These are phyloP conservation scores for Tolypocladium sp. DNA, from an alignment of 2,329 filamentous ascomycete species.

Conservation along the genomic window DNA sequence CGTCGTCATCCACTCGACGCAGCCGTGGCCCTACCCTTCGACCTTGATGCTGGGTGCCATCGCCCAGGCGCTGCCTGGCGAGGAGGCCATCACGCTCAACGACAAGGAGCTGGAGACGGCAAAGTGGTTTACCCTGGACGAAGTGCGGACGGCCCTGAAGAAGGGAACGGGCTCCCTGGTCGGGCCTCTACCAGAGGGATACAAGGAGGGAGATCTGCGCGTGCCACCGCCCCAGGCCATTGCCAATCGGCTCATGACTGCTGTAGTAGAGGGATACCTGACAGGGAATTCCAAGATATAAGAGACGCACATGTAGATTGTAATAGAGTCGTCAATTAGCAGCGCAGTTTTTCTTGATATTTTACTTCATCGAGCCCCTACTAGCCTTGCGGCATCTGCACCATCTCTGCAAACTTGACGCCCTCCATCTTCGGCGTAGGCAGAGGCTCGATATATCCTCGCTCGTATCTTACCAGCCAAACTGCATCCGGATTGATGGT, in stretches of 20 bases:
- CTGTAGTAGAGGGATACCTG: constrained; percentile 69
- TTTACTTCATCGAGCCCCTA: constrained; percentile 1
- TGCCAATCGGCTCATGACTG: constrained; percentile 77
- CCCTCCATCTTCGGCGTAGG: constrained; percentile 33
- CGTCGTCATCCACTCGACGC: constrained; percentile 73
- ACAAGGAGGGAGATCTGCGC: constrained; percentile 68
- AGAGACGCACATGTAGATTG: neutral
- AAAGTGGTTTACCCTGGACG: constrained; percentile 77
- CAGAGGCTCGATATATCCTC: constrained; percentile 27
- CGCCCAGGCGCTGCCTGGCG: constrained; percentile 65
- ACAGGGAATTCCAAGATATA: constrained; percentile 44
- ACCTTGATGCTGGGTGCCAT: constrained; percentile 84
- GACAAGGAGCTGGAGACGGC: constrained; percentile 89
- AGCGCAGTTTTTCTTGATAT: neutral
- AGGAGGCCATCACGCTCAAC: constrained; percentile 73
- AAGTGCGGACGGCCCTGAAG: constrained; percentile 65
- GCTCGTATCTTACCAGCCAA: constrained; percentile 55
- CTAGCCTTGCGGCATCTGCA: constrained; percentile 5
- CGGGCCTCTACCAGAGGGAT: constrained; percentile 53
- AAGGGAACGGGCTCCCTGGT: constrained; percentile 58
- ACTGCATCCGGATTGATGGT: constrained; percentile 64
- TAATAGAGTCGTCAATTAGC: neutral
- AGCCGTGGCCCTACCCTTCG: constrained; percentile 81
- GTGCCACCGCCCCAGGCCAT: constrained; percentile 84
- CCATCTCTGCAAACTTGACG: constrained; percentile 25